Base-by-base conservation (phyloP, 495 filamentous ascomycete genomes). In the Aspergillus haitiensis region DNA sequence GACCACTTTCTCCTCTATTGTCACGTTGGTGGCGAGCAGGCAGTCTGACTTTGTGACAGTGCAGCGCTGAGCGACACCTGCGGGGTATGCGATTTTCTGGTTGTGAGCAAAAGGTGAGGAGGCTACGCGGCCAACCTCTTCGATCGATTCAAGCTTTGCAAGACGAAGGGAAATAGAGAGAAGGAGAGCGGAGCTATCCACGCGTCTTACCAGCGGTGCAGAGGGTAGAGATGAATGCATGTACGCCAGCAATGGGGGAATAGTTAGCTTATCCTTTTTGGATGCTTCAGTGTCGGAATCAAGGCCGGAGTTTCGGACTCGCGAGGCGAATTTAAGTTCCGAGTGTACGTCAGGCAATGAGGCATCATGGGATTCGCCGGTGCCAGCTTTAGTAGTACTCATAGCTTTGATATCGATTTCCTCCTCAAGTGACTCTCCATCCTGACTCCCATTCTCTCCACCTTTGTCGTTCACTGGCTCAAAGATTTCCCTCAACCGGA, bases 111-210 rank as follows among this genome's bases (percentile, higher is more conserved):
- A 88, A 1, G 91, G 85, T 2, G 88, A 90, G 1, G 87, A 75
- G 0, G 76, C 69, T 0, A 76, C 71, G 11, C 76, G 73, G 45
- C 84, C 84, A 21, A 79, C 68, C 42, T 91, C 85, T 62, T 91
- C 88, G 32, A 90, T 72, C 1, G 89, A 84, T 60, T 84, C 79
- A 12, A 85, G 75, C 56, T 92, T 92, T 37, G 94, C 94, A 16
- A 98, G 86, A 61, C 85, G 84, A n/a, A 97, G 84, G 2, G 91
- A 96, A 34, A 89, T 80, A 49, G 84, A 82, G 0, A 96, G 82
- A 3, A 98, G 86, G 16, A 95, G 80, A 34, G 90, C 83, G 0
- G 89, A 81, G 16, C 89, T 96, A 67, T 98, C 94, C 27, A 97
- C 89, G 18, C 94, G 89, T 52, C 92, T 85, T 58, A 96, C 85